phyloP scores from a whole-genome alignment of 495 filamentous ascomycete species.

The Xylaria palmicola region DNA sequence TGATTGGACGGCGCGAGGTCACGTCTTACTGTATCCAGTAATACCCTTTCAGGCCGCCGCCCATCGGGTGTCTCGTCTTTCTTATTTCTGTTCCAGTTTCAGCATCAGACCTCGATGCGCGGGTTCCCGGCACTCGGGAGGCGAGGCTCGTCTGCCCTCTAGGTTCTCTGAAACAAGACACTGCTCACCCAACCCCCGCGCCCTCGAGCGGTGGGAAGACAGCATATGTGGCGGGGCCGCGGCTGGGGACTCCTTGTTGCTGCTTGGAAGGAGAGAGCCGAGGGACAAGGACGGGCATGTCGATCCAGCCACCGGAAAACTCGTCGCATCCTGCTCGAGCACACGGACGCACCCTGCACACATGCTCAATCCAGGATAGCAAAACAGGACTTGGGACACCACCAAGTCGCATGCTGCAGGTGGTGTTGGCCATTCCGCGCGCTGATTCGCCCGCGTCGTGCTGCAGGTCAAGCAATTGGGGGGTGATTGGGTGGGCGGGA shows the following conservation, averaged over 20 bases:
- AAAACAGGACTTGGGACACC: constrained; percentile 12
- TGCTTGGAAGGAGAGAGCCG: not conserved
- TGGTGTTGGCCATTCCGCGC: constrained; percentile 16
- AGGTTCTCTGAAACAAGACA: constrained; percentile 12
- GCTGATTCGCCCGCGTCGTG: constrained; percentile 27
- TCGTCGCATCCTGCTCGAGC: not conserved
- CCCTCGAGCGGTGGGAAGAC: not conserved
- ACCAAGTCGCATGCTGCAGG: constrained; percentile 17
- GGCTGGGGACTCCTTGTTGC: not conserved
- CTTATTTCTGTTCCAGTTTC: constrained; percentile 5
- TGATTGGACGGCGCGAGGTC: not conserved
- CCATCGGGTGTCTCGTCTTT: not conserved
- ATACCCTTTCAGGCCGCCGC: not conserved
- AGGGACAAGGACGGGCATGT: not conserved
- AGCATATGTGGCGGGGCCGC: not conserved
- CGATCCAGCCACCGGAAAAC: not conserved
- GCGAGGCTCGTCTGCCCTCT: constrained; percentile 8
- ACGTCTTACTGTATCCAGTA: constrained; percentile 7
- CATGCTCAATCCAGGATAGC: not conserved
- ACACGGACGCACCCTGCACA: constrained; percentile 3
- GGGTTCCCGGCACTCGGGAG: constrained; percentile 11
- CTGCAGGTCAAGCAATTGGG: constrained; percentile 29
- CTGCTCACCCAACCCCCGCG: not conserved
- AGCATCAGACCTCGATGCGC: not conserved
- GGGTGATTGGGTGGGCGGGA: constrained; percentile 15